phyloP scores from a whole-genome alignment of 2,329 filamentous ascomycete species.

The Zasmidium citrigriseum region DNA sequence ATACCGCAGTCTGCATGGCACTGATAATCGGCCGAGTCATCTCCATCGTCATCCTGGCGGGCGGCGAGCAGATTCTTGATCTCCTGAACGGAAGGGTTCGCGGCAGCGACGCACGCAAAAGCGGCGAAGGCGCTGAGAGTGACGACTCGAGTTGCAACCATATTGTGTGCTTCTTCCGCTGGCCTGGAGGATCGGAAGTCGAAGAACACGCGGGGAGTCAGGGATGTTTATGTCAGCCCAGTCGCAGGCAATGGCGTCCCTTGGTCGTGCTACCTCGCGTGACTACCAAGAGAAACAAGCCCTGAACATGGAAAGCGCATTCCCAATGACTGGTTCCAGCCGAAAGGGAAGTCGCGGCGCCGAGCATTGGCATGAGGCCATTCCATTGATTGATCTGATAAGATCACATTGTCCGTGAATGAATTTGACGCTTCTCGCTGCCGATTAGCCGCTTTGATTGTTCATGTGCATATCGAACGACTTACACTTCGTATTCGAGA shows the following conservation, averaged over 20 bases:
- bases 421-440: too few relatives aligned
- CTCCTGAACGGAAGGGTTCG: background rate
- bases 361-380: background rate
- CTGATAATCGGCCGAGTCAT: background rate
- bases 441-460: too few relatives aligned
- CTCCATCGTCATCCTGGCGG: background rate
- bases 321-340: background rate
- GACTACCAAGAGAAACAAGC: background rate
- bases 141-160: background rate
- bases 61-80: background rate
- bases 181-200: too few relatives aligned
- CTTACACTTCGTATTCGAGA: too few relatives aligned
- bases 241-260: background rate
- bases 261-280: background rate
- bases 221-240: background rate
- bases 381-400: background rate
- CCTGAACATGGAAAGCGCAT: background rate
- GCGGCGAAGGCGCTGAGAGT: background rate
- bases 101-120: background rate
- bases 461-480: too few relatives aligned
- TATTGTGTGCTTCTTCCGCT: background rate
- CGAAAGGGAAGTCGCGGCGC: background rate
- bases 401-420: background rate
- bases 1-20: background rate
- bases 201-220: too few relatives aligned